phyloP scores from a whole-genome alignment of 2,329 filamentous ascomycete species.

The Stagonosporopsis chrysanthemi region DNA sequence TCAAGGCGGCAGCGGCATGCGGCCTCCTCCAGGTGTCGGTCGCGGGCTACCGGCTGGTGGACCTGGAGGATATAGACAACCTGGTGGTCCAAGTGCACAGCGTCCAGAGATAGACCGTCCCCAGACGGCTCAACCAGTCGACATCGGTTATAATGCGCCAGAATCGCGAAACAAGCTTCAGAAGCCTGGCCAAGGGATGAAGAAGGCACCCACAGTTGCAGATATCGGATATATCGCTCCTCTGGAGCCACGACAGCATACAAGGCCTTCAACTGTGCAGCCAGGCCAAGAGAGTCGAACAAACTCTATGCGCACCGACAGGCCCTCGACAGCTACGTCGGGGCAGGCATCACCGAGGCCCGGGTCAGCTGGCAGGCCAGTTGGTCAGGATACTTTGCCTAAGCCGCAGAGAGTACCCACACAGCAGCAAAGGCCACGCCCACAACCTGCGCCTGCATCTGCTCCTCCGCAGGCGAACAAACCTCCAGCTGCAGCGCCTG shows the following conservation, averaged over 20 bases:
- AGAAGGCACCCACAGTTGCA: constrained; percentile 44
- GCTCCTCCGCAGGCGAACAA: constrained; percentile 27
- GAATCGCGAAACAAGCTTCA: constrained; percentile 56
- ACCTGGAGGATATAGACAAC: constrained; percentile 48
- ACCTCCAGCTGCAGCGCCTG: constrained; percentile 32
- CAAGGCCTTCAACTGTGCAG: constrained; percentile 44
- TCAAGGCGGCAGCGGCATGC: constrained; percentile 38
- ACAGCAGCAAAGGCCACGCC: constrained; percentile 31
- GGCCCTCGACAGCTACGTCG: constrained; percentile 34
- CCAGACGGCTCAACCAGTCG: constrained; percentile 51
- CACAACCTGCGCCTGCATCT: constrained; percentile 22
- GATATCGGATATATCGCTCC: constrained; percentile 51
- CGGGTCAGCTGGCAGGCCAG: constrained; percentile 41
- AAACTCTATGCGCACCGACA: constrained; percentile 33
- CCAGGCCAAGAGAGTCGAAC: constrained; percentile 45
- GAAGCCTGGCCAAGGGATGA: constrained; percentile 41
- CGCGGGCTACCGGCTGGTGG: constrained; percentile 41
- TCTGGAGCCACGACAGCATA: constrained; percentile 46
- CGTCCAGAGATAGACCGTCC: constrained; percentile 46
- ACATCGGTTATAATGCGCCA: constrained; percentile 53
- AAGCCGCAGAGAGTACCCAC: constrained; percentile 33
- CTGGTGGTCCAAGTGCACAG: constrained; percentile 49
- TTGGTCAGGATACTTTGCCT: constrained; percentile 34
- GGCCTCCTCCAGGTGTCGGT: constrained; percentile 39
- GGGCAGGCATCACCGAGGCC: constrained; percentile 33